These are phyloP conservation scores for Cnidoscolus chayamansa DNA, from an alignment of 441 rosid genomes.

Conservation along the genomic window DNA sequence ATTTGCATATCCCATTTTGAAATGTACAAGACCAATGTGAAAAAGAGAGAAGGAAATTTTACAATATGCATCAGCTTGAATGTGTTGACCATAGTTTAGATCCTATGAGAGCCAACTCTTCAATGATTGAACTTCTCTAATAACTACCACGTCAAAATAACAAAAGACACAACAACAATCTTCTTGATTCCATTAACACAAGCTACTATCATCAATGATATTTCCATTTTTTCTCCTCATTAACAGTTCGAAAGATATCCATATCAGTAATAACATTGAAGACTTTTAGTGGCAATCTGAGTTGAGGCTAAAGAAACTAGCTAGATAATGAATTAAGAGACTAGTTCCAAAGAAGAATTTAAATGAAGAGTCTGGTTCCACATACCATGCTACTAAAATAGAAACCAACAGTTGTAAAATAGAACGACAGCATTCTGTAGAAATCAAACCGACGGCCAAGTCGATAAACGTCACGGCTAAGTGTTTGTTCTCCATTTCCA, in stretches of 20 bases:
- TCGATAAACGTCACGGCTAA: slow-evolving; percentile 92
- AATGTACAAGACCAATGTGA: not conserved
- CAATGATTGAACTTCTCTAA: slow-evolving; percentile 3
- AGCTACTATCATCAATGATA: not conserved
- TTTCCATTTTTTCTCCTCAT: not conserved
- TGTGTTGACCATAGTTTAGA: not conserved
- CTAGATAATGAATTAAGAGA: not conserved
- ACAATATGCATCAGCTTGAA: no score
- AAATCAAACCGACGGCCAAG: slow-evolving; percentile 92
- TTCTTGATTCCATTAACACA: not conserved
- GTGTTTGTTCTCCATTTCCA: slow-evolving; percentile 99
- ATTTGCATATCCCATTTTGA: not conserved
- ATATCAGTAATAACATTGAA: not conserved
- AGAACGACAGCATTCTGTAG: slow-evolving; percentile 96
- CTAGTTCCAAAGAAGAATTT: not conserved
- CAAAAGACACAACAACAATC: not conserved
- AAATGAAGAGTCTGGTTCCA: slow-evolving; percentile 4
- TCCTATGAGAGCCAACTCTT: not conserved
- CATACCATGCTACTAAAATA: slow-evolving; percentile 97
- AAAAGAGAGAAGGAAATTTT: not conserved
- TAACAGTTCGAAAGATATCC: not conserved
- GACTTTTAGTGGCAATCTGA: not conserved
- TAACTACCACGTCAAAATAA: not conserved
- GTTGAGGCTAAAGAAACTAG: not conserved
- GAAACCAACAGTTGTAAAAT: slow-evolving; percentile 95